Base-by-base conservation (phyloP, 805 yeast species). In the Ogataea saltuana region DNA sequence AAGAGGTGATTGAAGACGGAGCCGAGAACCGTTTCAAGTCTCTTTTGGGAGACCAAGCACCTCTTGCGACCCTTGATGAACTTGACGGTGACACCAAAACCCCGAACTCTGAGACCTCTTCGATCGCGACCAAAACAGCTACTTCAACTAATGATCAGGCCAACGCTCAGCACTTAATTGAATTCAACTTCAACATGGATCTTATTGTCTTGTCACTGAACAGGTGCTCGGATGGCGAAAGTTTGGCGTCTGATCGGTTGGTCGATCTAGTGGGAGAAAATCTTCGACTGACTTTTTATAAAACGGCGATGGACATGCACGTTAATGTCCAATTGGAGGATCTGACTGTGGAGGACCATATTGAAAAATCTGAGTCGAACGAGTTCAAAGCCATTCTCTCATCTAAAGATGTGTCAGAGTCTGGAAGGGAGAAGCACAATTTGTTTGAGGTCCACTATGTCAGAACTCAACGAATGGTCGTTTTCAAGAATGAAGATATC, bases 201-300 rank as follows among this genome's bases (percentile, higher is more conserved):
- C 55, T 69, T 8, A 83, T 88, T 4, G 69, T 76, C 17, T 50
- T 89, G 18, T 72, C 88, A 0, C 61, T 90, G 15, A 75, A 75
- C 31, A 78, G 88, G 53, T 91, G 95, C 59, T 74, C 75, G 28
- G 77, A 83, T 56, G 79, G 77, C 10, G 65, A 70, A 3, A 72
- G 84, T 0, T 71, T 83, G 60, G 75, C 70, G 17, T 76, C 89
- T 5, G 85, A 79, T 39, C 80, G 81, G 1, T 70, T 93, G 34
- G 81, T 87, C 8, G 93, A 85, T 53, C 58, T 93, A 33, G 63
- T 83, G 16, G 85, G 96, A 15, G 85, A 85, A 36, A 67, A 76
- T 4, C 73, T 90, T 36, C 67, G 67, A 19, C 63, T 93, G 26
- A 68, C 69, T n/a, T 80, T 85, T 48, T 78, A 64, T 61, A 83